A percentile compares a stretch with the other conserved stretches of the same genome.
These are phyloP conservation scores for Plasmodium falciparum DNA, from an alignment of 169 alveolate genomes.

Conservation along the genomic window DNA sequence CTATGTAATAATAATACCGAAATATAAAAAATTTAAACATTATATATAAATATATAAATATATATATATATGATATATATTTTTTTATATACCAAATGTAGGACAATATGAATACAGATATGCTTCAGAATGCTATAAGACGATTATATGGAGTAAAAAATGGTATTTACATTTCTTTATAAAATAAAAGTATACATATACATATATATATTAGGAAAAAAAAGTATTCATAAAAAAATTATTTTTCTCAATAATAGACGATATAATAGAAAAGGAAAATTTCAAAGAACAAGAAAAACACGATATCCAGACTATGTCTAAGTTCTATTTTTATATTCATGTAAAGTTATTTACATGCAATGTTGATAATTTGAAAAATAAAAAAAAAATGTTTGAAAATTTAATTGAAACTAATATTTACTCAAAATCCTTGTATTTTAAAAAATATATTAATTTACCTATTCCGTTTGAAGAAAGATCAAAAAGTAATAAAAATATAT, in stretches of 20 bases:
- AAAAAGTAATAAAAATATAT: conserved; percentile 27
- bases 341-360: conserved; percentile 67
- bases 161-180: conserved; percentile 14
- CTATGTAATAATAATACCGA: conserved; percentile 33
- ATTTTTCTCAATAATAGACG: conserved; percentile 8
- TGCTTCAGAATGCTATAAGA: conserved; percentile 72
- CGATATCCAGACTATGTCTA: conserved; percentile 16
- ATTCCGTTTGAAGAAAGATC: conserved; percentile 73
- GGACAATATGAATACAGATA: conserved; percentile 60
- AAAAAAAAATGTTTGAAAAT: conserved; percentile 53
- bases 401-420: conserved; percentile 67
- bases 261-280: conserved; percentile 36
- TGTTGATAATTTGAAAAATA: conserved; percentile 23
- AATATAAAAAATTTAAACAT: conserved; percentile 5
- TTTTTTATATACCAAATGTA: conserved; percentile 6
- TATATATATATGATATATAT: conserved; percentile 5
- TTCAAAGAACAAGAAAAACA: conserved; percentile 15
- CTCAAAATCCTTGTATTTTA: conserved; percentile 52
- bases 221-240: neutral
- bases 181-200: neutral
- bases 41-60: conserved; percentile 1
- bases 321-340: conserved; percentile 73
- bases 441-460: conserved; percentile 62
- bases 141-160: conserved; percentile 51
- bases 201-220: neutral